Conservation (phyloP, 441 rosid genomes). For the Brassica hybrid region DNA sequence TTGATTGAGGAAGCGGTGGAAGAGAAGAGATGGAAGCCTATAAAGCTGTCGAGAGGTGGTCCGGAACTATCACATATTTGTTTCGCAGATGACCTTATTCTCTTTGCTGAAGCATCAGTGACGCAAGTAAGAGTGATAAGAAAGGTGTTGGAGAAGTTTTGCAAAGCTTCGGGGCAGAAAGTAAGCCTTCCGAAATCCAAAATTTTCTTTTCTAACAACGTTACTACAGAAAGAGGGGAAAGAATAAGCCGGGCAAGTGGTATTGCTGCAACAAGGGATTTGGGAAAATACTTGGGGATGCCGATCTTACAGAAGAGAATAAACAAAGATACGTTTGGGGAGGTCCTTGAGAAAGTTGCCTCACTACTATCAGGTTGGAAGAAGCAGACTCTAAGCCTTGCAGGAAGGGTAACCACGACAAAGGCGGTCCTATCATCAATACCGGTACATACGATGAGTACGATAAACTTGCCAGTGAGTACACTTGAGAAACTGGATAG, state of each 20-base stretch:
- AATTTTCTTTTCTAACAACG: too few relatives aligned
- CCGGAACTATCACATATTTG: background rate
- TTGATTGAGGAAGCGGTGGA: background rate
- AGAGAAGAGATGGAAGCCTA: background rate
- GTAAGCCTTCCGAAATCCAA: too few relatives aligned
- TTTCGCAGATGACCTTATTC: too few relatives aligned
- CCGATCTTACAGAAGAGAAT: background rate
- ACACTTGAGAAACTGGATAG: background rate
- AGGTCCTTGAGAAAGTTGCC: too few relatives aligned
- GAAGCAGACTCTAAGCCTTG: background rate
- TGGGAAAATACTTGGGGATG: background rate
- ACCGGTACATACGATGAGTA: background rate
- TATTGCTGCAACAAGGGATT: too few relatives aligned
- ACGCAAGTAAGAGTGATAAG: too few relatives aligned
- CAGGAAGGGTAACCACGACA: background rate
- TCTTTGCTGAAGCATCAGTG: too few relatives aligned
- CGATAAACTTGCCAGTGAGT: background rate
- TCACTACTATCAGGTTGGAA: background rate
- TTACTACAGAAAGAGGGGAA: too few relatives aligned
- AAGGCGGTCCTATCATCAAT: background rate
- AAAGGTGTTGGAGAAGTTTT: too few relatives aligned
- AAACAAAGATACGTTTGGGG: too few relatives aligned
- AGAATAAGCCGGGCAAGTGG: background rate
- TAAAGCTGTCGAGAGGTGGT: background rate
- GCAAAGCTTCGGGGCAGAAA: too few relatives aligned